Percentiles rank a stretch among this genome's conserved stretches.
These are phyloP conservation scores for Nasturtium officinale DNA, from an alignment of 345 rosid genomes.

Conservation along the genomic window DNA sequence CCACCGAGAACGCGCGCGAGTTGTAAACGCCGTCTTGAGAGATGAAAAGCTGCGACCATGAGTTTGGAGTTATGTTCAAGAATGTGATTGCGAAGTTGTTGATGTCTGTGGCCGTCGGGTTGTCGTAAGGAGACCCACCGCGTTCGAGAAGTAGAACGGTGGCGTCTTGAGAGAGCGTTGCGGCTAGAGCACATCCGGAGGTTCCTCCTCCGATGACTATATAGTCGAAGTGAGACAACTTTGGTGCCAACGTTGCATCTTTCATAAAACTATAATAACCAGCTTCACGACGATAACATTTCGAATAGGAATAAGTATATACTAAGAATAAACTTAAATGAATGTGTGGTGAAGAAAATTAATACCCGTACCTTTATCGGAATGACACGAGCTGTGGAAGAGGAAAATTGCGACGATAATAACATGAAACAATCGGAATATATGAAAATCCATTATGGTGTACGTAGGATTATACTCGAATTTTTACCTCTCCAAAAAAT, in stretches of 20 bases:
- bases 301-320: not conserved
- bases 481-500: not conserved
- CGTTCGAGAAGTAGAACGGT: constrained; percentile 64
- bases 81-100: constrained; percentile 50
- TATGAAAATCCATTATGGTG: constrained; percentile 6
- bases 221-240: constrained; percentile 52
- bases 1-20: constrained; percentile 75
- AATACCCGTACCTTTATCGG: constrained; percentile 12
- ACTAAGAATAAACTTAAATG: not conserved
- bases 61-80: constrained; percentile 44
- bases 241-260: constrained; percentile 58
- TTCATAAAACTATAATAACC: constrained; percentile 43
- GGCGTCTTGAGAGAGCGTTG: constrained; percentile 60
- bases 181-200: constrained; percentile 71
- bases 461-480: not conserved
- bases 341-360: not conserved
- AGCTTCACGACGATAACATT: not conserved
- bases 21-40: constrained; percentile 75
- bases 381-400: not conserved
- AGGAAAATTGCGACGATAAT: not conserved
- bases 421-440: not conserved
- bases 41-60: constrained; percentile 61
- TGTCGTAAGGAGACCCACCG: constrained; percentile 44
- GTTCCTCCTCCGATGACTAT: constrained; percentile 78
- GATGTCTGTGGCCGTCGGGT: constrained; percentile 47